Evolutionary conservation across 1,284 basidiomycete genomes (phyloP).

Genomic region (Pterulicium gracile): DNA sequence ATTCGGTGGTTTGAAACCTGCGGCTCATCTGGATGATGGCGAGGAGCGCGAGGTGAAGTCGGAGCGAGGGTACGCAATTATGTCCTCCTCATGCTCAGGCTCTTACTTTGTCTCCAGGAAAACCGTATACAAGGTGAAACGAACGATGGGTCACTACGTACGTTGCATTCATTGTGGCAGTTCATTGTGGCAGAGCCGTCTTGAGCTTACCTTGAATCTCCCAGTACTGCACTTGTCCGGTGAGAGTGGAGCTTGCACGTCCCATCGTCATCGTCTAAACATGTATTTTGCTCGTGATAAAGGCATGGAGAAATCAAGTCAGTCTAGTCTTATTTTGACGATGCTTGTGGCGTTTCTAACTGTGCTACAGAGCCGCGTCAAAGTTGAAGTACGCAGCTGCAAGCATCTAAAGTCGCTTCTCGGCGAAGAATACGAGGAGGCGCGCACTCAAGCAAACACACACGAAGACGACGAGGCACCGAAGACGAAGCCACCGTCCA

Average conservation of each 20-base stretch:
- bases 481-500: slow-evolving; percentile 7
- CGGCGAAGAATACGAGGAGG: slow-evolving; percentile 47
- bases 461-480: slow-evolving; percentile 1
- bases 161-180: slow-evolving; percentile 27
- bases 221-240: slow-evolving; percentile 30
- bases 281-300: slow-evolving; percentile 2
- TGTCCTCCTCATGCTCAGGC: background rate
- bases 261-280: slow-evolving; percentile 4
- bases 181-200: slow-evolving; percentile 6
- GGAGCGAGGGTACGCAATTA: slow-evolving; percentile 23
- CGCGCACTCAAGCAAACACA: slow-evolving; percentile 19
- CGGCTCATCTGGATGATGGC: slow-evolving; percentile 28
- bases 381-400: slow-evolving; percentile 47
- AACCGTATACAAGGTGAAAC: slow-evolving; percentile 38
- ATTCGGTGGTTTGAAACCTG: slow-evolving; percentile 35
- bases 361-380: slow-evolving; percentile 25
- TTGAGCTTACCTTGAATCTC: background rate
- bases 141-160: slow-evolving; percentile 40
- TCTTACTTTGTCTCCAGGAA: slow-evolving; percentile 20
- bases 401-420: slow-evolving; percentile 49
- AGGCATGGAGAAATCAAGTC: slow-evolving; percentile 43
- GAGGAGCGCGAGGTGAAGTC: slow-evolving; percentile 32
- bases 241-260: slow-evolving; percentile 15
- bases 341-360: background rate
- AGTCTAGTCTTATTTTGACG: slow-evolving; percentile 5